phyloP scores from a whole-genome alignment of 164 flowering plant species.

The Litsea cubeba region DNA sequence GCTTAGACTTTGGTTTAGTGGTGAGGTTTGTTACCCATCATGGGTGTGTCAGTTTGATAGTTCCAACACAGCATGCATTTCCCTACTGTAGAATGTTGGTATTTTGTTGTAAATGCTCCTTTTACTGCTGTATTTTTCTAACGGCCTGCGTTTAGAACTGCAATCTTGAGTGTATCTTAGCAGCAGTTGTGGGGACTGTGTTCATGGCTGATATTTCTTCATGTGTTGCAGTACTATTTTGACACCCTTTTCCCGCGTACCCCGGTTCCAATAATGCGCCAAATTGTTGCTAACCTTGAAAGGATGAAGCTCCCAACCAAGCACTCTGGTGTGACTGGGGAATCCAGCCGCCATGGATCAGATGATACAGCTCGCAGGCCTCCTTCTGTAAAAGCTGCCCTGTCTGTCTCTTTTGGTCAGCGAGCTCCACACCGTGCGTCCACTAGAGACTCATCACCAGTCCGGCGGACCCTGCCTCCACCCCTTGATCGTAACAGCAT shows the following conservation, averaged over 20 bases:
- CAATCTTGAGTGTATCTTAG: neutral
- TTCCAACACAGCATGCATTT: neutral
- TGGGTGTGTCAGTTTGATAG: neutral
- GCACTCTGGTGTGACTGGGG: constrained; percentile 83
- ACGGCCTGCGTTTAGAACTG: neutral
- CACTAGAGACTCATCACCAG: constrained; percentile 95
- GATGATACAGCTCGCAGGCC: constrained; percentile 98
- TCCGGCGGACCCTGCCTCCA: constrained; percentile 70
- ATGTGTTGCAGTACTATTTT: constrained; percentile 77
- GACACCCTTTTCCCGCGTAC: constrained; percentile 97
- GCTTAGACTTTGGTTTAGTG: neutral
- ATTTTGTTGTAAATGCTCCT: neutral
- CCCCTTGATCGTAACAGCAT: constrained; percentile 36
- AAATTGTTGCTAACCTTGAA: constrained; percentile 71
- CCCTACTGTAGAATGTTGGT: neutral
- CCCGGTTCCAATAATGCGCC: constrained; percentile 91
- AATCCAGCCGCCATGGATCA: constrained; percentile 70
- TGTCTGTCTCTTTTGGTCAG: constrained; percentile 99
- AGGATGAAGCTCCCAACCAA: constrained; percentile 83
- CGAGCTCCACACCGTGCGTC: constrained; percentile 99
- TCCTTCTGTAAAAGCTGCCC: constrained; percentile 98
- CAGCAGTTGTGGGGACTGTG: neutral
- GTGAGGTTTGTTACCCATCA: neutral
- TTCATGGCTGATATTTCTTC: neutral
- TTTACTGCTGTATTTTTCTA: neutral